phyloP scores from a whole-genome alignment of 192 early-diverging fungal species.

The Coemansia sp. region DNA sequence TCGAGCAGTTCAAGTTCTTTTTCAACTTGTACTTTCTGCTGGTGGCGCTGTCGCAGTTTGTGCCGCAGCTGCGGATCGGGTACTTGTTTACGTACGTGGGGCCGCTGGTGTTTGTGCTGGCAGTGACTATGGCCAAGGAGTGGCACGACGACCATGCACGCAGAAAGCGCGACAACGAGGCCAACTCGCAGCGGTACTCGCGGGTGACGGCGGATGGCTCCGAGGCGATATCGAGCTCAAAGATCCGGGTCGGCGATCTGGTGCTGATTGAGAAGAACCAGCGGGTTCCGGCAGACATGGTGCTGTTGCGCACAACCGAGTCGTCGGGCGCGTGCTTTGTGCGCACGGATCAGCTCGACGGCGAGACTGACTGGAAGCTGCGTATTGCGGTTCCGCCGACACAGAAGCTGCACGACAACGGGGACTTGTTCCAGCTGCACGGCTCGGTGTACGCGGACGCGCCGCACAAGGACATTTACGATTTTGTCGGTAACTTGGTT shows the following conservation, averaged over 20 bases:
- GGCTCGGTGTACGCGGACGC: slow-evolving; percentile 84
- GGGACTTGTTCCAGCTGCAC: slow-evolving; percentile 58
- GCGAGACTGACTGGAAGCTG: slow-evolving; percentile 98
- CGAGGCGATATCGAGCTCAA: slow-evolving; percentile 69
- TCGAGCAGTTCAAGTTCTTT: slow-evolving; percentile 95
- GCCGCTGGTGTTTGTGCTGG: slow-evolving; percentile 86
- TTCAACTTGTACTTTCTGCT: slow-evolving; percentile 92
- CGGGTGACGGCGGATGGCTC: slow-evolving; percentile 60
- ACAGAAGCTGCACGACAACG: slow-evolving; percentile 67
- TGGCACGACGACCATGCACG: slow-evolving; percentile 86
- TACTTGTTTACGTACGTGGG: slow-evolving; percentile 91
- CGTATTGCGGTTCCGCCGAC: slow-evolving; percentile 78
- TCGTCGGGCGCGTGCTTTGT: slow-evolving; percentile 87
- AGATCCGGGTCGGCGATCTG: slow-evolving; percentile 87
- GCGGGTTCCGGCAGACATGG: slow-evolving; percentile 88
- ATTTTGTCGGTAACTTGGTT: slow-evolving; percentile 76
- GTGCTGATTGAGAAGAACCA: slow-evolving; percentile 84
- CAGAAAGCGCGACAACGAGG: slow-evolving; percentile 78
- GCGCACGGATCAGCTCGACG: slow-evolving; percentile 94
- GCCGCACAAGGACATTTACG: slow-evolving; percentile 93
- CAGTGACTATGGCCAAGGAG: slow-evolving; percentile 91
- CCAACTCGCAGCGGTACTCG: slow-evolving; percentile 82
- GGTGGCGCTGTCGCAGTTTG: slow-evolving; percentile 89
- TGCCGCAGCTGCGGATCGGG: slow-evolving; percentile 77
- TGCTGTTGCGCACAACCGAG: slow-evolving; percentile 84